Percentiles rank a stretch among this genome's conserved stretches.
These are phyloP conservation scores for Cercophora newfieldiana DNA, from an alignment of 495 filamentous ascomycete genomes.

Conservation along the genomic window DNA sequence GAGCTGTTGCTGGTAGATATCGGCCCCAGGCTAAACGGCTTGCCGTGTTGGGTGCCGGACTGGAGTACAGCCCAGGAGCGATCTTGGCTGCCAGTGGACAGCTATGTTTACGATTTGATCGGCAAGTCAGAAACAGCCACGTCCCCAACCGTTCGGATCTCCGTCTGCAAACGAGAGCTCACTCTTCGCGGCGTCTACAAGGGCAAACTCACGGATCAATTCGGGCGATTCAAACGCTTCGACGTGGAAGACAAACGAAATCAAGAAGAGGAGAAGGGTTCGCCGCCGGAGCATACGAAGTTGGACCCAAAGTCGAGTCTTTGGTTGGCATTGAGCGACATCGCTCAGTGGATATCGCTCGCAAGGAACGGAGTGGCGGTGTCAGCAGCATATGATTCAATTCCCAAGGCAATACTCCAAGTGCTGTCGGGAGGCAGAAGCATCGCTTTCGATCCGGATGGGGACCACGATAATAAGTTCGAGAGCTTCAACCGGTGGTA, in stretches of 20 bases:
- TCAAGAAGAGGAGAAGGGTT: too few relatives aligned
- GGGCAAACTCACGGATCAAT: too few relatives aligned
- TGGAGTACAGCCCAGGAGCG: neutral
- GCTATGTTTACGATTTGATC: neutral
- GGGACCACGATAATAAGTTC: too few relatives aligned
- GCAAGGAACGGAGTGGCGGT: neutral
- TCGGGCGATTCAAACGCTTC: too few relatives aligned
- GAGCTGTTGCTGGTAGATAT: neutral
- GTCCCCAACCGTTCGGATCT: neutral
- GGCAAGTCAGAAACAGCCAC: neutral
- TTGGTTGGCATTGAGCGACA: neutral
- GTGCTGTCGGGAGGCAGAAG: neutral
- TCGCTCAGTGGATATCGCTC: neutral
- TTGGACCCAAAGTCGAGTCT: neutral
- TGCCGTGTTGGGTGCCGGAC: neutral
- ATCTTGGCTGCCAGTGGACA: neutral
- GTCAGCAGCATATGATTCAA: neutral
- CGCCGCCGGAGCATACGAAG: too few relatives aligned
- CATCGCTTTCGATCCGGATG: too few relatives aligned
- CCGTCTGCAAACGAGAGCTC: neutral
- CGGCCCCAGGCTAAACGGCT: neutral
- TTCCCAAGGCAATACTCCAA: neutral
- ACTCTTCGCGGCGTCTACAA: neutral
- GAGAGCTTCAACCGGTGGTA: too few relatives aligned
- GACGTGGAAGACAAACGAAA: too few relatives aligned